Percentiles rank a stretch among this genome's conserved stretches.
phyloP scores from a whole-genome alignment of 148 eudicot species.

The Amaranthus palmeri region DNA sequence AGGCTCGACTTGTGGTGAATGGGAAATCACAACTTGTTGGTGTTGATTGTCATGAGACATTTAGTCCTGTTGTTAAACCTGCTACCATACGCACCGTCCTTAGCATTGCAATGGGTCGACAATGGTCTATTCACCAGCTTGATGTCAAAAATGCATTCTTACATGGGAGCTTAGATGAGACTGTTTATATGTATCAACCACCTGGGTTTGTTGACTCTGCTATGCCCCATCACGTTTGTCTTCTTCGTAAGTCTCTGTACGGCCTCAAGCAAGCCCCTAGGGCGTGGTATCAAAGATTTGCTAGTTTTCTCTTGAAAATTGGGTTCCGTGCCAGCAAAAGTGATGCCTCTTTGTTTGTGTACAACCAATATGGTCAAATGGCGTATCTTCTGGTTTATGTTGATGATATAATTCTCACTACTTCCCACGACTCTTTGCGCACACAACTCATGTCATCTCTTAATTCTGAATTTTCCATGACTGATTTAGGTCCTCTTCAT shows the following conservation, averaged over 20 bases:
- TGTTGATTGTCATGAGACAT: slow-evolving; percentile 2
- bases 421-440: not conserved
- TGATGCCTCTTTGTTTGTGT: not conserved
- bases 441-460: not conserved
- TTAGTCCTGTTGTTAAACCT: slow-evolving; percentile 5
- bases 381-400: not conserved
- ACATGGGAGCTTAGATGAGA: not conserved
- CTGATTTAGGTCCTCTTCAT: not conserved
- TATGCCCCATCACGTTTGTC: not conserved
- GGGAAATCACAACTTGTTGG: slow-evolving; percentile 2
- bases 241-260: not conserved
- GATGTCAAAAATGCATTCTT: slow-evolving; percentile 7
- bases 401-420: not conserved
- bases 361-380: not conserved
- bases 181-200: slow-evolving; percentile 5
- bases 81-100: not conserved
- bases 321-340: not conserved
- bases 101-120: not conserved
- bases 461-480: not conserved
- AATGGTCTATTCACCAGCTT: slow-evolving; percentile 3
- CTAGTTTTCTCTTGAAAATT: not conserved
- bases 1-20: slow-evolving; percentile 1
- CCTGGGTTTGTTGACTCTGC: not conserved
- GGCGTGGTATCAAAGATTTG: slow-evolving; percentile 9
- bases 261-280: not conserved